A percentile compares a stretch with the other conserved stretches of the same genome.
phyloP scores from a whole-genome alignment of 1,284 basidiomycete genomes.

The Cerioporus squamosus region DNA sequence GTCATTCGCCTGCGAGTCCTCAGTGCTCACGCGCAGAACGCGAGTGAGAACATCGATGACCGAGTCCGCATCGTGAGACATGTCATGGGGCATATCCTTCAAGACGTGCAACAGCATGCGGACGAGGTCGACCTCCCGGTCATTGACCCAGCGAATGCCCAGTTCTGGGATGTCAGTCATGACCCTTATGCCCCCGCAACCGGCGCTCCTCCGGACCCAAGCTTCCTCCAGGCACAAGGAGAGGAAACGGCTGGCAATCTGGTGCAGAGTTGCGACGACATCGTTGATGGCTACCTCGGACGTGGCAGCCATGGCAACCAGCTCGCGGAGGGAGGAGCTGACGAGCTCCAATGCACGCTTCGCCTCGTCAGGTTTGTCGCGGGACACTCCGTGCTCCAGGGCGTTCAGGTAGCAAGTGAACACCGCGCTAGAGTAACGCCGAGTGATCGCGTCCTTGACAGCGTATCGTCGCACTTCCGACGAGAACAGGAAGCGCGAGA shows the following conservation, averaged over 20 bases:
- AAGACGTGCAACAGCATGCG: conserved; percentile 92
- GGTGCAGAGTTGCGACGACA: conserved; percentile 69
- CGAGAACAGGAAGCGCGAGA: conserved; percentile 73
- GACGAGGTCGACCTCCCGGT: conserved; percentile 91
- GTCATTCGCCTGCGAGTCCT: conserved; percentile 47
- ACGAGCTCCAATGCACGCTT: conserved; percentile 66
- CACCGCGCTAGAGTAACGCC: conserved; percentile 64
- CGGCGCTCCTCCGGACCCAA: conserved; percentile 88
- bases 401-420: conserved; percentile 80
- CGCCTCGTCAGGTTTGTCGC: conserved; percentile 64
- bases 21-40: conserved; percentile 78
- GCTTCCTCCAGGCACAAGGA: conserved; percentile 89
- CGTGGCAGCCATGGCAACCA: conserved; percentile 59
- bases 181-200: conserved; percentile 83
- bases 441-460: conserved; percentile 54
- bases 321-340: conserved; percentile 65
- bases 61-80: conserved; percentile 82
- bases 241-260: conserved; percentile 80
- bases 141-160: conserved; percentile 82
- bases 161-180: conserved; percentile 76
- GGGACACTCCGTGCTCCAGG: conserved; percentile 71
- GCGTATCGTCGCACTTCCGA: conserved; percentile 64
- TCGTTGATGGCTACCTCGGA: conserved; percentile 55
- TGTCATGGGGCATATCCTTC: conserved; percentile 94
- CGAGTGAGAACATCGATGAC: conserved; percentile 81